Base-by-base conservation (phyloP, 1,284 basidiomycete genomes). In the Lentinula novae-zelandiae region DNA sequence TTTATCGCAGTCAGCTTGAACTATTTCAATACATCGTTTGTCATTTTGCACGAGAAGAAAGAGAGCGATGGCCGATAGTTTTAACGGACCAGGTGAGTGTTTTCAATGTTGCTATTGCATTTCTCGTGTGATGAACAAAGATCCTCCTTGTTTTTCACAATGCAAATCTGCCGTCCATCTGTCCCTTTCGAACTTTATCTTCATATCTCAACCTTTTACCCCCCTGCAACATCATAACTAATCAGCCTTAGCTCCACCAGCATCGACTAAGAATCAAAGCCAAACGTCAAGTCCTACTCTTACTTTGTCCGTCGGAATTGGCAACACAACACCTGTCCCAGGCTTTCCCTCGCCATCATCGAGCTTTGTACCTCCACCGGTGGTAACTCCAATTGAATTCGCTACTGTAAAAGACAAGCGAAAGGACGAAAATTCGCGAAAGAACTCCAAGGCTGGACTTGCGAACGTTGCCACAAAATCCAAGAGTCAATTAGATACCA, bases 301-400 rank as follows among this genome's bases (percentile, higher is more conserved):
- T 33, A 51, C 49, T 13, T 51, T 51, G 33, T 51, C 49, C n/a
- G 22, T 46, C 20, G 44, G 44, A 46, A 46, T 56, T 33, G 42
- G 40, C 27, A 56, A 56, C n/a, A 42, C 39, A 46, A 12, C 54
- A 42, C 40, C 53, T 55, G 53, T 44, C 10, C 53, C 54, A 56
- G 54, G 54, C 54, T 89, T 88, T 68, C 87, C 87, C 1, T 86
- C 85, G 0, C 87, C 87, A 15, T 83, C 83, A 0, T 86, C 84
- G 8, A 78, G 84, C 0, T 89, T 89, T 66, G 67, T 87, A 3
- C 85, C 86, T 7, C 87, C 87, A 12, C 86, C 87, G 1, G 77
- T 80, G 12, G 83, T 83, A 2, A 79, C 80, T 10, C 76, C 81
- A 39, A 85, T 87, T 75, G 87, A 89, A 67, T 89, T 86, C 68